Base-by-base conservation (phyloP, 2,329 filamentous ascomycete species). In the Beauveria pseudobassiana region DNA sequence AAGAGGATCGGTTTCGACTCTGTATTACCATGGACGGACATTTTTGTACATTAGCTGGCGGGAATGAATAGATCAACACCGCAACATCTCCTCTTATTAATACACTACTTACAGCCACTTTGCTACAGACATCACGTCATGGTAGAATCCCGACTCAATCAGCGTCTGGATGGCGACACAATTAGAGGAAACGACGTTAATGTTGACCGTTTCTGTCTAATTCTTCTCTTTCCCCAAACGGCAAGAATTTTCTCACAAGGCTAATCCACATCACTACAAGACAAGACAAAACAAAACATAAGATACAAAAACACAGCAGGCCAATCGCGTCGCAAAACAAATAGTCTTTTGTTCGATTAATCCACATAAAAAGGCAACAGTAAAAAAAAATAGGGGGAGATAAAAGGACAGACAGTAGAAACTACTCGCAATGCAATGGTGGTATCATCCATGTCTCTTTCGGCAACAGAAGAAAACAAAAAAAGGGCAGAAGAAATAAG, bases 391-490 rank as follows among this genome's bases (percentile, higher is more conserved):
- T 65, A 65, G 50, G 64, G 56, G 59, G 50, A 52, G 48, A 57
- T 14, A 60, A 62, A 65, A 59, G 50, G 65, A 64, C 64, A 71
- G 69, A 68, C 65, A 64, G 64, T 65, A 70, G 66, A 69, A 71
- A 70, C 40, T 73, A 72, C 70, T 72, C 61, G 61, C 62, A 67
- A 72, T 73, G 74, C 71, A 71, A 73, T 71, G 72, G 71, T 76
- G 74, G 74, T 76, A 76, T 76, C 74, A 74, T 76, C 73, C 73
- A 72, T 75, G 69, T 72, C 65, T 70, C 70, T 70, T 67, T 67
- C 66, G 65, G 65, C 68, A 65, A 63, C 68, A 71, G 70, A 68
- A 68, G 65, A 64, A 60, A 63, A 64, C 66, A 68, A 63, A 62
- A 68, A 62, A 65, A 63, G 30, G 56, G 55, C 12, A 45, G 34